Conservation (phyloP, 805 yeast genomes). For the Candida xyloterini region DNA sequence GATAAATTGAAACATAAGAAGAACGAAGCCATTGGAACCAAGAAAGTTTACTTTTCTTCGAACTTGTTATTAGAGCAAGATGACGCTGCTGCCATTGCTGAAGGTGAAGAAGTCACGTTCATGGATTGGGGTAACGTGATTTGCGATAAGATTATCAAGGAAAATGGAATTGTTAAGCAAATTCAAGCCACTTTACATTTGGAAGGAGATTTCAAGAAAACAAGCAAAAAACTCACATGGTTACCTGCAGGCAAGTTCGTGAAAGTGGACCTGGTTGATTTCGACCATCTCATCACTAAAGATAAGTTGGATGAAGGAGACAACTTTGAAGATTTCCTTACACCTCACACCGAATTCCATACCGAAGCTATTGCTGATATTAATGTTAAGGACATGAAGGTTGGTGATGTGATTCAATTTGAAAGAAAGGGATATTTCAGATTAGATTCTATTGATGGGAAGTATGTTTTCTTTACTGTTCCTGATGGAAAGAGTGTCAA, state of each 20-base stretch:
- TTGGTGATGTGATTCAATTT: conserved; percentile 87
- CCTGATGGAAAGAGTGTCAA: conserved; percentile 92
- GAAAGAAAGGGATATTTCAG: conserved; percentile 97
- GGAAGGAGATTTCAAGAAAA: conserved; percentile 96
- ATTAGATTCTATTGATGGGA: conserved; percentile 64
- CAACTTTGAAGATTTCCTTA: conserved; percentile 86
- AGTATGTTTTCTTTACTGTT: conserved; percentile 81
- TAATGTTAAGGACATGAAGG: conserved; percentile 72
- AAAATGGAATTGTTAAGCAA: conserved; percentile 47
- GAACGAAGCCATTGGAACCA: conserved; percentile 85
- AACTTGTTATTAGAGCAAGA: conserved; percentile 78
- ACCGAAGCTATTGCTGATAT: conserved; percentile 75
- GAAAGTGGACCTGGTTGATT: conserved; percentile 78
- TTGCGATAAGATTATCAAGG: conserved; percentile 63
- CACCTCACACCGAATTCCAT: conserved; percentile 83
- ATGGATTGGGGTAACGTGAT: conserved; percentile 99
- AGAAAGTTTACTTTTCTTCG: conserved; percentile 66
- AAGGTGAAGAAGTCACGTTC: conserved; percentile 90
- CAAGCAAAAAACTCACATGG: conserved; percentile 94
- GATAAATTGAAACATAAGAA: conserved; percentile 91
- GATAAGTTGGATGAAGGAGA: conserved; percentile 95
- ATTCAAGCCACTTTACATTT: conserved; percentile 78
- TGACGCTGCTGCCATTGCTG: conserved; percentile 66
- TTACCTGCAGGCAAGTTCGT: conserved; percentile 75
- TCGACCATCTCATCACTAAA: conserved; percentile 92